Evolutionary conservation across 495 filamentous ascomycete genomes (phyloP).

Genomic region (Pseudomonodictys pantanalensis): DNA sequence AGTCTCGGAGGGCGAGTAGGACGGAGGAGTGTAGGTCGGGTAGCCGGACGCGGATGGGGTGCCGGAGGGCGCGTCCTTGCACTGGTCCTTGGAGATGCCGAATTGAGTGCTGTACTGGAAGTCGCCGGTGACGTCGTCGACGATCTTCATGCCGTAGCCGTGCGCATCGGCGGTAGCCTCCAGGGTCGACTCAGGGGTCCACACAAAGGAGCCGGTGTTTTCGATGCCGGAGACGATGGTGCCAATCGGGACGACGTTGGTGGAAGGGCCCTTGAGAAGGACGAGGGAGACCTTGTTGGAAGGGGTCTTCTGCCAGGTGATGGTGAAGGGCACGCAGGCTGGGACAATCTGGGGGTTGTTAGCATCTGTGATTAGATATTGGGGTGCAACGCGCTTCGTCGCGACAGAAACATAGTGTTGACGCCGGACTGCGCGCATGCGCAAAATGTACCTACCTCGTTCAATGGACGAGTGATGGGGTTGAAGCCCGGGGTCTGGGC

Average conservation of each 20-base stretch:
- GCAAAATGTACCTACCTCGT: conserved; percentile 39
- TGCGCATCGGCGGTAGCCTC: conserved; percentile 45
- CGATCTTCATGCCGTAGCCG: conserved; percentile 62
- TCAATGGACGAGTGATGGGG: conserved; percentile 54
- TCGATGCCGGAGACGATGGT: conserved; percentile 54
- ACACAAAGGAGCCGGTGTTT: conserved; percentile 59
- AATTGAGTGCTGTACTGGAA: conserved; percentile 73
- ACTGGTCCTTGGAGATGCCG: conserved; percentile 53
- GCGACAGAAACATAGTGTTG: not conserved
- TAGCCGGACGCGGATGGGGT: conserved; percentile 2
- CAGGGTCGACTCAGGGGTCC: conserved; percentile 54
- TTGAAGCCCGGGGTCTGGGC: conserved; percentile 56
- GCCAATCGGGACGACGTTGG: conserved; percentile 53
- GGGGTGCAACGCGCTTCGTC: not conserved
- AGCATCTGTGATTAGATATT: no score
- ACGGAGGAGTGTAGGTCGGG: conserved; percentile 20
- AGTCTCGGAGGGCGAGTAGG: conserved; percentile 20
- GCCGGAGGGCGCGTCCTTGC: conserved; percentile 21
- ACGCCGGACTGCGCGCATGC: not conserved
- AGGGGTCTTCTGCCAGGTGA: conserved; percentile 58
- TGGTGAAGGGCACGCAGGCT: conserved; percentile 54
- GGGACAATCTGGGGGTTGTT: conserved; percentile 43
- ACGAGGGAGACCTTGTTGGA: conserved; percentile 54
- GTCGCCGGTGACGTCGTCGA: conserved; percentile 58
- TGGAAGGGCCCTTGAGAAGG: conserved; percentile 60